Evolutionary conservation across 1,139 yeast genomes (phyloP), one percentile per base, ranked within the genome.

Genomic region (Diutina sp.): DNA sequence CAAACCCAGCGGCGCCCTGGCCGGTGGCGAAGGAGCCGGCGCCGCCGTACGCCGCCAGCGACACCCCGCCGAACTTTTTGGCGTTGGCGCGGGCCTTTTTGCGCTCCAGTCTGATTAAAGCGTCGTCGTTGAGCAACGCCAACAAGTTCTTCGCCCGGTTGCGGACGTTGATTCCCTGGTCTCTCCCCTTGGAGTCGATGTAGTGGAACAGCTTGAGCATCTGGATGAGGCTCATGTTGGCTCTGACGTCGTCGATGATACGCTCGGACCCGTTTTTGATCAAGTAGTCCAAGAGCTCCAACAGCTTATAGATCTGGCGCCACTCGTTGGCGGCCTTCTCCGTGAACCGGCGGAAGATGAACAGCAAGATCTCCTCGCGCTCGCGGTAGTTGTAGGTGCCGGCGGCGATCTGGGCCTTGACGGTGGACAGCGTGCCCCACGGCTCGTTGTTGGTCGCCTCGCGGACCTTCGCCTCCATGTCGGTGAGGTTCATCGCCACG

Each of bases 401-500:
- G 44, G 90, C 87, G 6, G 99, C 95, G 64, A 95, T 93, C 67
- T 90, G 95, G 60, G 86, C 87, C 98, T 95, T 93, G 67, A 88
- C 73, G 2, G 96, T 82, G 5, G 95, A 81, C 1, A 96, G 84
- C 3, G 97, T 95, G n/a, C 99, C 99, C 99, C 99, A 93, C 2
- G 99, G 99, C 70, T 93, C 99, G 68, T 93, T 93, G 69, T 93
- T 93, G 58, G 99, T 93, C 54, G 98, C 98, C 70, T 93, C 98
- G 61, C 99, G 84, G 25, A 90, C 99, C 70, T 88, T 90, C 55
- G 96, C 87, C 72, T 93, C 99, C 86, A 89, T 90, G 62, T 90
- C 97, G 12, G 97, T 89, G 70, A 89, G 85, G 72, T 91, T 93
- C 79, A 90, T 83, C 62, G 96, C 97, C 50, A 90, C 79, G 75